These are phyloP conservation scores for Exophiala sp. DNA, from an alignment of 2,329 filamentous ascomycete species.

Conservation along the genomic window DNA sequence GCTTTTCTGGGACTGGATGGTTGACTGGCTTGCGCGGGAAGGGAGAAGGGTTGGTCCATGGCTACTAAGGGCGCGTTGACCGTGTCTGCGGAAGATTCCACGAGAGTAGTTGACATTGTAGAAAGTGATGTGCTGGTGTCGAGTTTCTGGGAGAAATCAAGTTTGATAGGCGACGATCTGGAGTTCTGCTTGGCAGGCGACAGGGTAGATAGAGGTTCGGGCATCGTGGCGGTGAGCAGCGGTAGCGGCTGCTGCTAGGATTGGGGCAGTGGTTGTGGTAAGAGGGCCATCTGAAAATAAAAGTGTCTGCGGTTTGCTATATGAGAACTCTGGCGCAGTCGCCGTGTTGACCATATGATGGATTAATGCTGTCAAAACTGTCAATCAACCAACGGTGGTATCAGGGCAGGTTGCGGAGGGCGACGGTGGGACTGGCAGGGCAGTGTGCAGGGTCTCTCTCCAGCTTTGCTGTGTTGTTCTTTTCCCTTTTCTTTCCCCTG, in stretches of 20 bases:
- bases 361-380: constrained; percentile 4
- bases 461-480: background rate
- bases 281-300: constrained; percentile 11
- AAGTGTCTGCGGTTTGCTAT: constrained; percentile 4
- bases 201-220: constrained; percentile 40
- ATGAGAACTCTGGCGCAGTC: background rate
- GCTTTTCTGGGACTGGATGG: constrained; percentile 26
- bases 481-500: background rate
- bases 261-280: background rate
- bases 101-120: constrained; percentile 10
- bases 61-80: constrained; percentile 25
- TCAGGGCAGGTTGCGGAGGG: background rate
- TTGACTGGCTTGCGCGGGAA: constrained; percentile 8
- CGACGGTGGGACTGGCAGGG: background rate
- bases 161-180: constrained; percentile 33
- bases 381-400: constrained; percentile 4
- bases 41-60: constrained; percentile 24
- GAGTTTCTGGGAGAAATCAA: constrained; percentile 20
- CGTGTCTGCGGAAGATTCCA: constrained; percentile 27
- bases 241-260: constrained; percentile 1
- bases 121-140: constrained; percentile 19
- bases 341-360: constrained; percentile 1
- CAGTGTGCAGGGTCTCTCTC: background rate
- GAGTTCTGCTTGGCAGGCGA: constrained; percentile 42
- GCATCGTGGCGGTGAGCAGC: constrained; percentile 32